Base-by-base conservation (phyloP, 352 stramenopile species). In the Porosira glacialis region DNA sequence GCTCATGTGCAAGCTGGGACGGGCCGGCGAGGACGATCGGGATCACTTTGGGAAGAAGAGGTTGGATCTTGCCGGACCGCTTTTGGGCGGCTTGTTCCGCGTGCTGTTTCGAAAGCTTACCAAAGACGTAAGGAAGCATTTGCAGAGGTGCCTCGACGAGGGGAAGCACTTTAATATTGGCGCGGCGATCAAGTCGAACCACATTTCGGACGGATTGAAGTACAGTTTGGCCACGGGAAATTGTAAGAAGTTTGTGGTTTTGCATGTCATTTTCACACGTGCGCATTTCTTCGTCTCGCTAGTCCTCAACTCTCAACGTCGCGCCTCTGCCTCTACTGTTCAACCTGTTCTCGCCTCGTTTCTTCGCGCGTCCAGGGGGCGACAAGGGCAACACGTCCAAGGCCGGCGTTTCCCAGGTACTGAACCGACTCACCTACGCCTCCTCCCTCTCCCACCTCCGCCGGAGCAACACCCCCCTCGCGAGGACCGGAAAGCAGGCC, bases 1-100 rank as follows among this genome's bases (percentile, higher is more conserved):
- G 59, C 90, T 99, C 39, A 98, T 98, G 91, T 99, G 96, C 75
- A 97, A 94, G 59, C 86, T 99, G 10, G 96, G 95, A 27, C 92
- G 96, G 28, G 92, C 96, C 21, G 94, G 96, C 19, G 96, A 99
- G 82, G 96, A 99, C 75, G 97, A 99, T 81, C 93, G 96, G 67
- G 97, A 99, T 89, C 96, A 99, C 81, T 99, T 99, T 85, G 96
- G 95, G 51, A 99, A 99, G 89, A 99, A 99, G 78, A 92, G 97
- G 33, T 78, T 99, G 30, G 97, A 99, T 93, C 87, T 99, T 53
- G 97, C 96, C 19, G 97, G 97, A 64, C 95, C 96, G 7, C 80
- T 99, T 56, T 86, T 99, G 2, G 96, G 93, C 26, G 94, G 95
- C 30, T 86, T 99, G 38, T 99, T 99, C 86, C 93, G 96, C 58